phyloP scores from a whole-genome alignment of 306 rosid genomes.

The Lupinus albus region DNA sequence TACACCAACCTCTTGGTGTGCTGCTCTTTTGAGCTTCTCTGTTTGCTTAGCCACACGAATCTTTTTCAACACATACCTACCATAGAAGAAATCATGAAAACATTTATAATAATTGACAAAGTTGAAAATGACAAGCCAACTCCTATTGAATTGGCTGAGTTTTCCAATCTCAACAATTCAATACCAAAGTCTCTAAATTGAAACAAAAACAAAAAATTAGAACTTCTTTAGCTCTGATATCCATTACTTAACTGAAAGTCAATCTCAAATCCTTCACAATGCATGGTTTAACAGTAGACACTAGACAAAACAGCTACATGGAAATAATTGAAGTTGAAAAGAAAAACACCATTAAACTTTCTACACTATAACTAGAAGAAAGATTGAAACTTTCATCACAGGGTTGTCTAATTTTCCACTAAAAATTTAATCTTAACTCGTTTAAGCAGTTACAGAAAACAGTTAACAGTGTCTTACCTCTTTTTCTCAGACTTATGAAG shows the following conservation, averaged over 20 bases:
- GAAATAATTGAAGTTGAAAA: slow-evolving; percentile 19
- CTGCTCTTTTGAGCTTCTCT: slow-evolving; percentile 88
- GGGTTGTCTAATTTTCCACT: slow-evolving; percentile 30
- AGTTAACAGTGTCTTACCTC: slow-evolving; percentile 49
- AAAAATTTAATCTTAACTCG: slow-evolving; percentile 5
- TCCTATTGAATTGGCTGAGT: not conserved
- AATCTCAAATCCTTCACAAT: slow-evolving; percentile 2
- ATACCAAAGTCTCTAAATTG: slow-evolving; percentile 29
- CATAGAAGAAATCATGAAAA: slow-evolving; percentile 38
- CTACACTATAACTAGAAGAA: slow-evolving; percentile 16
- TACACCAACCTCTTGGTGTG: slow-evolving; percentile 85
- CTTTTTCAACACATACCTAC: slow-evolving; percentile 93
- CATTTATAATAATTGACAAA: slow-evolving; percentile 12
- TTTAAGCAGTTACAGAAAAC: not conserved
- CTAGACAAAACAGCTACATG: not conserved
- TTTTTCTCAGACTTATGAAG: slow-evolving; percentile 78
- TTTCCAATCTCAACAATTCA: slow-evolving; percentile 26
- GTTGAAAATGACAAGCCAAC: slow-evolving; percentile 14
- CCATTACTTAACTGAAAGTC: slow-evolving; percentile 27
- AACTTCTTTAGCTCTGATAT: slow-evolving; percentile 24
- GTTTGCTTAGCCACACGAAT: slow-evolving; percentile 90
- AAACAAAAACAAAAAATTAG: slow-evolving; percentile 1
- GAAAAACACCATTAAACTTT: slow-evolving; percentile 1
- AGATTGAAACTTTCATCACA: slow-evolving; percentile 25
- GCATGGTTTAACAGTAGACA: not conserved